A percentile compares a stretch with the other conserved stretches of the same genome.
phyloP scores from a whole-genome alignment of 345 rosid genomes.

The Syzygium oleosum region DNA sequence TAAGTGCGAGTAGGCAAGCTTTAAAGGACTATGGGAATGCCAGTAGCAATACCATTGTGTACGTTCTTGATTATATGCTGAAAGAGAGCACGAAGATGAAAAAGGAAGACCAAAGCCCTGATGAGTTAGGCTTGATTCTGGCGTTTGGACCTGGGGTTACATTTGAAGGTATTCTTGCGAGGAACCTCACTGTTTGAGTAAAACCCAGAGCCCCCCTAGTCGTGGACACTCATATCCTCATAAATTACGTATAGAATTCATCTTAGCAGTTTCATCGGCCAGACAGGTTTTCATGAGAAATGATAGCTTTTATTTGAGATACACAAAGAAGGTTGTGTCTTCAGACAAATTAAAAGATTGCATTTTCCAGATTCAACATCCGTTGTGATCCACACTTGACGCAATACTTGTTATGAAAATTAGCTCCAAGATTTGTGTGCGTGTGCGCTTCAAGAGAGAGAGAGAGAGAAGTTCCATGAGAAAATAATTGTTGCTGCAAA shows the following conservation, averaged over 20 bases:
- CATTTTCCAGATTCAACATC: not conserved
- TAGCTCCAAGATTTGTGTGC: not conserved
- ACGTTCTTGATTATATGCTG: slow-evolving; percentile 83
- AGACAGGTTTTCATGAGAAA: not conserved
- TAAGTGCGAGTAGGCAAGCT: slow-evolving; percentile 77
- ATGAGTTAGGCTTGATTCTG: slow-evolving; percentile 74
- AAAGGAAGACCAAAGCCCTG: slow-evolving; percentile 4
- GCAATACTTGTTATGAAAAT: not conserved
- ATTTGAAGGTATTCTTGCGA: slow-evolving; percentile 91
- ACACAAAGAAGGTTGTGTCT: not conserved
- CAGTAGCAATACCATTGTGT: slow-evolving; percentile 86
- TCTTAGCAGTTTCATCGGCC: not conserved
- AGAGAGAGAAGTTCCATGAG: not conserved
- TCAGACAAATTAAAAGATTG: not conserved
- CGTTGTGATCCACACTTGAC: not conserved
- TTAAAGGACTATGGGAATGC: slow-evolving; percentile 92
- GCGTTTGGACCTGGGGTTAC: slow-evolving; percentile 99
- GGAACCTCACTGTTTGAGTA: slow-evolving; percentile 46
- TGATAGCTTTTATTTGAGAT: not conserved
- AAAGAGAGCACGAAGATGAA: slow-evolving; percentile 56
- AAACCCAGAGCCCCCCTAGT: not conserved
- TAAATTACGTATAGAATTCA: not conserved
- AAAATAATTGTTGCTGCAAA: not conserved
- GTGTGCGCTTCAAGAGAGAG: not conserved
- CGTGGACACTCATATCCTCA: not conserved